These are phyloP conservation scores for Carallia brachiata DNA, from an alignment of 345 rosid species.

Conservation along the genomic window DNA sequence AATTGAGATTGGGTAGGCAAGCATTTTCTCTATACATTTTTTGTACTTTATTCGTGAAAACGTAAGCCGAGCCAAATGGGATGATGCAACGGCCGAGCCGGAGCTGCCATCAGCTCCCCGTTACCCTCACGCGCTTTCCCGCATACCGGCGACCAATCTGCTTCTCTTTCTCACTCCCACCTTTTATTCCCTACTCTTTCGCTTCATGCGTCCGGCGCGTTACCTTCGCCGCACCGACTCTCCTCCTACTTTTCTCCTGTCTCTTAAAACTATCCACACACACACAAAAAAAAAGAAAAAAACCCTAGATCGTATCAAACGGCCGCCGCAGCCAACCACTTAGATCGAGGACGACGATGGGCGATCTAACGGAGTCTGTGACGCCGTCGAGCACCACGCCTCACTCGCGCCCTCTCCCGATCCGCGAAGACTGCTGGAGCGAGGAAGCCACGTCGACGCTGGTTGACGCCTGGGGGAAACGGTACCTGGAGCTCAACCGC, in stretches of 20 bases:
- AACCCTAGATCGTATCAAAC: neutral
- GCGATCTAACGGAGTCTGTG: constrained; percentile 24
- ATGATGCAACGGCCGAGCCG: constrained; percentile 2
- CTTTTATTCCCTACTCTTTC: constrained; percentile 7
- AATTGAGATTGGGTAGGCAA: too few relatives aligned
- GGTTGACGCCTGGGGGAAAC: constrained; percentile 89
- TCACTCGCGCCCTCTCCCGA: constrained; percentile 45
- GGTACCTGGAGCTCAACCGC: constrained; percentile 80
- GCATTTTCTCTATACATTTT: too few relatives aligned
- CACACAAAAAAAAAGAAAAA: neutral
- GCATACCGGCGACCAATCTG: constrained; percentile 19
- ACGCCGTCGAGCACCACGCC: constrained; percentile 14
- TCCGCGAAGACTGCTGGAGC: constrained; percentile 98
- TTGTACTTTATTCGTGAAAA: neutral
- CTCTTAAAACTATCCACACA: neutral
- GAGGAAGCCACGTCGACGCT: constrained; percentile 96
- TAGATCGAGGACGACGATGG: constrained; percentile 1
- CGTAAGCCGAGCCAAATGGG: constrained; percentile 19
- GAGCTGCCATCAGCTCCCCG: neutral
- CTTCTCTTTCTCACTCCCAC: neutral
- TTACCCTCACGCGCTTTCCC: constrained; percentile 20
- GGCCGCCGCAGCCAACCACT: neutral
- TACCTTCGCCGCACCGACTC: constrained; percentile 33
- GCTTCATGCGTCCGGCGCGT: constrained; percentile 27
- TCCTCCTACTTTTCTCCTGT: neutral